Conservation (phyloP, 2,329 filamentous ascomycete species). For the Endothia cerciana region DNA sequence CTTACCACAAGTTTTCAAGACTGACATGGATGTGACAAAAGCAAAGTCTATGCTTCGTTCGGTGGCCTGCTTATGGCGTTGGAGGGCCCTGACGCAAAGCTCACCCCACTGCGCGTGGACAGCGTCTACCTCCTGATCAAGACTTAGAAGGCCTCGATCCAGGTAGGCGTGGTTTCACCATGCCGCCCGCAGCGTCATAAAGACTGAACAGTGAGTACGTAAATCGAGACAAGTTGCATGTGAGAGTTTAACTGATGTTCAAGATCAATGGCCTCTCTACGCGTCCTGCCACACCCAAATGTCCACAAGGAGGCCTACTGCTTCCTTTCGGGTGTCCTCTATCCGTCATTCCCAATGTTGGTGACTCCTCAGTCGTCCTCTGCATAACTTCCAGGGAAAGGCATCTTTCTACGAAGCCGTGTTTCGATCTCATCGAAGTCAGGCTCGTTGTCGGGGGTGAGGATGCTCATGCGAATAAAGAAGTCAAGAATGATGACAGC, state of each 20-base stretch:
- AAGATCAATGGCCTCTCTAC: background rate
- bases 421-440: slow-evolving; percentile 76
- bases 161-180: background rate
- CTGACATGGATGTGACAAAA: slow-evolving; percentile 43
- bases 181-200: background rate
- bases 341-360: background rate
- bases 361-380: slow-evolving; percentile 16
- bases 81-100: slow-evolving; percentile 93
- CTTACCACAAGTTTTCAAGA: background rate
- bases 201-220: slow-evolving; percentile 16
- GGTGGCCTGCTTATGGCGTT: slow-evolving; percentile 89
- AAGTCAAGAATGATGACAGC: slow-evolving; percentile 85
- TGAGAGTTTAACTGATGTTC: slow-evolving; percentile 18
- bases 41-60: slow-evolving; percentile 93
- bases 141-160: slow-evolving; percentile 61
- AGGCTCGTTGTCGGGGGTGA: slow-evolving; percentile 78
- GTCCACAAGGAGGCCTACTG: background rate
- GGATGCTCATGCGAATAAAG: slow-evolving; percentile 80
- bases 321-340: background rate
- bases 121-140: slow-evolving; percentile 92
- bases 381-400: slow-evolving; percentile 69
- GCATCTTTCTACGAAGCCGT: slow-evolving; percentile 76
- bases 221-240: background rate
- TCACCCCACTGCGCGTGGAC: slow-evolving; percentile 89
- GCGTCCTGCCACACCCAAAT: background rate